Conservation (phyloP, 148 eudicot species). For the Heliamphora exappendiculata region DNA sequence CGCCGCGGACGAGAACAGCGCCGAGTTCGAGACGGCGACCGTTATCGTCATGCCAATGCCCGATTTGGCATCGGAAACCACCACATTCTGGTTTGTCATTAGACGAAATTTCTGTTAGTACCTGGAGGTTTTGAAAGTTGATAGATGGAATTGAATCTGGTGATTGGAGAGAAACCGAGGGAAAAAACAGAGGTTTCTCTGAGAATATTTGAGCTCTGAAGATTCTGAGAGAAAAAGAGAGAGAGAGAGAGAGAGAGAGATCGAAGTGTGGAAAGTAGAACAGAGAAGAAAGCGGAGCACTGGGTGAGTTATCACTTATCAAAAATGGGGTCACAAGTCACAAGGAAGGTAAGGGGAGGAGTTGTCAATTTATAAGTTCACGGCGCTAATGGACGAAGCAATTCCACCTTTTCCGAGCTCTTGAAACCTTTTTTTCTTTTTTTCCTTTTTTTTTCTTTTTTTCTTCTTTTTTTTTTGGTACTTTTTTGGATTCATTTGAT, state of each 20-base stretch:
- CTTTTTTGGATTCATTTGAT: constrained; percentile 7
- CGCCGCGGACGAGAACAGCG: constrained; percentile 17
- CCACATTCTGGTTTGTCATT: constrained; percentile 58
- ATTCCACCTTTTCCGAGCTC: constrained; percentile 24
- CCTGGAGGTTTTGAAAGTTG: background rate
- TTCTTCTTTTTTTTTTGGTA: background rate
- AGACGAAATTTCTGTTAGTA: background rate
- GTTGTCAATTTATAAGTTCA: constrained; percentile 11
- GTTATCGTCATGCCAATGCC: constrained; percentile 26
- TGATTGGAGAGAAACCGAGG: constrained; percentile 2
- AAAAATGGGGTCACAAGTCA: background rate
- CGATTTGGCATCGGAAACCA: constrained; percentile 36
- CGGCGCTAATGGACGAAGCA: constrained; percentile 27
- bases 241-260: background rate
- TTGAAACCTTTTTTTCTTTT: background rate
- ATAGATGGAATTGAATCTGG: background rate
- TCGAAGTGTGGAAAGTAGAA: background rate
- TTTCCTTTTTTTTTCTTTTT: constrained; percentile 3
- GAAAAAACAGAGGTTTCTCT: constrained; percentile 14
- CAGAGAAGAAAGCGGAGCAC: no score
- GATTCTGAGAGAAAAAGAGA: background rate
- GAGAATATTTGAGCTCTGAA: background rate
- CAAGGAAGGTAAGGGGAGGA: background rate
- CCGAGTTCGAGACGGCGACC: constrained; percentile 17
- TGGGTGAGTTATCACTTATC: no score